phyloP scores from a whole-genome alignment of 2,329 filamentous ascomycete species.

The Proliferodiscus dingleyae region DNA sequence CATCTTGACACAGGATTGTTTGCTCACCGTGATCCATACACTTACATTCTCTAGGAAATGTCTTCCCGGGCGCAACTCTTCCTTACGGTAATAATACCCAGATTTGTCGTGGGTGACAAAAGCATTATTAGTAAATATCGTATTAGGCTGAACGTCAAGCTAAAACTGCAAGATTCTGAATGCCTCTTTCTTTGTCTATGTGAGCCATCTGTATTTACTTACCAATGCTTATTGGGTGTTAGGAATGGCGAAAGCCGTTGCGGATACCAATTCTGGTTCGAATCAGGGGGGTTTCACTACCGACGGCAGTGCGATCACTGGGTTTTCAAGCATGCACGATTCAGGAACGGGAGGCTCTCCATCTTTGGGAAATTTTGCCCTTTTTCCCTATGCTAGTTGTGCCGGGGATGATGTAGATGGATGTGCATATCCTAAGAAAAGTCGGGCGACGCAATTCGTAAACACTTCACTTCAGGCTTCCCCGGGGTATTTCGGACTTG shows the following conservation, averaged over 20 bases:
- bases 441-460: slow-evolving; percentile 40
- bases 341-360: slow-evolving; percentile 42
- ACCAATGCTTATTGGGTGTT: slow-evolving; percentile 19
- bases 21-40: too few relatives aligned
- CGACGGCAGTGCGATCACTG: slow-evolving; percentile 44
- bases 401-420: slow-evolving; percentile 46
- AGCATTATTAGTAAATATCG: too few relatives aligned
- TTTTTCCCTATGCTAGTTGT: slow-evolving; percentile 40
- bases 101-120: too few relatives aligned
- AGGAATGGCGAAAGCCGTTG: slow-evolving; percentile 51
- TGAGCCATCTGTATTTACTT: too few relatives aligned
- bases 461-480: slow-evolving; percentile 47
- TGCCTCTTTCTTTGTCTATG: too few relatives aligned
- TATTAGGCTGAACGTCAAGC: too few relatives aligned
- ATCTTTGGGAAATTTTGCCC: slow-evolving; percentile 42
- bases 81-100: slow-evolving; percentile 35
- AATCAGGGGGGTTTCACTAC: slow-evolving; percentile 43
- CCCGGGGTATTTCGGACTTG: slow-evolving; percentile 62
- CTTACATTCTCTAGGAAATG: slow-evolving; percentile 37
- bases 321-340: slow-evolving; percentile 46
- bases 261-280: slow-evolving; percentile 42
- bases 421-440: slow-evolving; percentile 48
- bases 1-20: neutral
- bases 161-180: too few relatives aligned
- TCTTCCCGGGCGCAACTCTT: slow-evolving; percentile 49